Conservation (phyloP, 2,329 filamentous ascomycete genomes). For the Verticillium nonalfalfae region DNA sequence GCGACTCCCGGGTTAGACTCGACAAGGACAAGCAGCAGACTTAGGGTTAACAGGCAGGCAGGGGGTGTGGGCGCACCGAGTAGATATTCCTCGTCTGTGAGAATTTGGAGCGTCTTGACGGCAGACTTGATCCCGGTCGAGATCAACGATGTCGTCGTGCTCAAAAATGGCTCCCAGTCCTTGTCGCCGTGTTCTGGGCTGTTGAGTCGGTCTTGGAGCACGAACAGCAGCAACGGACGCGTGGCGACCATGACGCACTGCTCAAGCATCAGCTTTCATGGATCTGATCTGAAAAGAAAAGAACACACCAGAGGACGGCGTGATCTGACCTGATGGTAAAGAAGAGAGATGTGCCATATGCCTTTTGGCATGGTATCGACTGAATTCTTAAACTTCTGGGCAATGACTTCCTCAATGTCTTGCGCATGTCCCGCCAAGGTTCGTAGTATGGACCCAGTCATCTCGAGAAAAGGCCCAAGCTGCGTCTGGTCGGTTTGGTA, state of each 20-base stretch:
- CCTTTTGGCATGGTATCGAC: slow-evolving; percentile 24
- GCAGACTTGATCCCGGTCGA: slow-evolving; percentile 33
- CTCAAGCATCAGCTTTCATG: too few species aligned
- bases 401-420: slow-evolving; percentile 29
- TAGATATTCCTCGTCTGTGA: slow-evolving; percentile 20
- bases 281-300: too few species aligned
- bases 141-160: slow-evolving; percentile 24
- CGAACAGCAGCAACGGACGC: slow-evolving; percentile 27
- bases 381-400: slow-evolving; percentile 23
- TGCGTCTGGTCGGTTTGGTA: slow-evolving; percentile 27
- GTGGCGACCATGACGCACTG: slow-evolving; percentile 32
- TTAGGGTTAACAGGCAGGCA: too few species aligned
- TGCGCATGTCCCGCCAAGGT: slow-evolving; percentile 28
- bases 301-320: rapidly evolving
- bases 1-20: not conserved
- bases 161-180: slow-evolving; percentile 23
- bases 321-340: slow-evolving; percentile 28
- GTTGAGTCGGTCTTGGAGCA: slow-evolving; percentile 28
- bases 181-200: slow-evolving; percentile 15
- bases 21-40: not conserved
- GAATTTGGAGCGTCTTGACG: slow-evolving; percentile 28
- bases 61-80: slow-evolving; percentile 20
- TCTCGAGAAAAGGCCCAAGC: slow-evolving; percentile 23
- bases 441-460: slow-evolving; percentile 26
- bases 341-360: slow-evolving; percentile 27